Evolutionary conservation across 805 yeast species (phyloP), one percentile per base, ranked within the genome.

Genomic region (Metschnikowia shivogae): DNA sequence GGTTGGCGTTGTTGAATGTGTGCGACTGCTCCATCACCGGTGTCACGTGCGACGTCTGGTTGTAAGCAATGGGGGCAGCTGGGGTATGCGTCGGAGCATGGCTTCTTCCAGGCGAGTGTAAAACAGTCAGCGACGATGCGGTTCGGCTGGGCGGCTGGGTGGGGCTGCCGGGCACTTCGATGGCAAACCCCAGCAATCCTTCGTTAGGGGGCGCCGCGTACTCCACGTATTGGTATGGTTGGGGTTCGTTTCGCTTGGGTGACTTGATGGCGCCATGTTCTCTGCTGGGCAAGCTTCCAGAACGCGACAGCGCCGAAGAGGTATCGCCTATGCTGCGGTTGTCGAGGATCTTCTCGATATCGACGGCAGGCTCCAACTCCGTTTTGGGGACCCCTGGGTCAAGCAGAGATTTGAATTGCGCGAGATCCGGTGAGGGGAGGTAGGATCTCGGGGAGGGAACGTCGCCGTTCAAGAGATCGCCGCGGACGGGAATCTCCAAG

Each of bases 1-100:
- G 3, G 2, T 6, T 22, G 26, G 26, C 26, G 26, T 22, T 22
- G 26, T 29, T 20, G 12, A 37, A 37, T 46, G 47, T 33, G 14
- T 46, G 5, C 42, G 9, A 29, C 13, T 55, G 58, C 19, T 57
- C 65, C 30, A 59, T 13, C 3, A 62, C 56, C 2, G 72, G 70
- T 3, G 67, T 65, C 28, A 36, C 19, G 13, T 33, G 33, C 6
- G 48, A 44, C 24, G 35, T 33, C 33, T 13, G 29, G 32, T 14
- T 43, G 40, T 8, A 45, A 10, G 34, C 43, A 44, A 32, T 41
- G 43, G 13, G 45, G 37, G 27, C 35, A 33, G n/a, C 39, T 34
- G 27, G 48, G 5, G 38, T 28, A 10, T n/a, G 14, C 3, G 33
- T 11, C 8, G 42, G 27, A 5, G 39, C 42, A 6, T 13, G 14